These are phyloP conservation scores for Teratosphaeria zuluensis DNA, from an alignment of 2,329 filamentous ascomycete genomes.

Conservation along the genomic window DNA sequence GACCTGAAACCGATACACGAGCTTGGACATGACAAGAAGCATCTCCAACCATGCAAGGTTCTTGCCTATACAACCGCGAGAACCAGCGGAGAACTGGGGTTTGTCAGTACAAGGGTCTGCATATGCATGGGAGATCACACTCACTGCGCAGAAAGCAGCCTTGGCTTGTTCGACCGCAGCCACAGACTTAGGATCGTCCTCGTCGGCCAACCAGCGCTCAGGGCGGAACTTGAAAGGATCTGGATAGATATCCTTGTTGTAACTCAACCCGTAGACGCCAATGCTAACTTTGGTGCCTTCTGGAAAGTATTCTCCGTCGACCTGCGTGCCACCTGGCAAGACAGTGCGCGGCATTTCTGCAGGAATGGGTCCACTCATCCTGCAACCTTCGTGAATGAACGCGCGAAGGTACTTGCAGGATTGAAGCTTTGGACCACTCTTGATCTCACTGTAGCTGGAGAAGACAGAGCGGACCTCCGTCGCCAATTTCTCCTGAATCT, in stretches of 20 bases:
- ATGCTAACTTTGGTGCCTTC: constrained; percentile 26
- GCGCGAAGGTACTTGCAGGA: constrained; percentile 35
- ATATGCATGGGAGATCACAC: neutral
- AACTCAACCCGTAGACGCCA: constrained; percentile 28
- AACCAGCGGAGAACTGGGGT: constrained; percentile 55
- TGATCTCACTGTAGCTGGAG: constrained; percentile 38
- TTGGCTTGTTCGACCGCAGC: constrained; percentile 36
- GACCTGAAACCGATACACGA: constrained; percentile 2
- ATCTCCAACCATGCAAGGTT: constrained; percentile 10
- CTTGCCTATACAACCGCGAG: constrained; percentile 62
- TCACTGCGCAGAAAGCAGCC: constrained; percentile 56
- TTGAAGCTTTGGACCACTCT: constrained; percentile 29
- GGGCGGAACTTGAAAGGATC: constrained; percentile 20
- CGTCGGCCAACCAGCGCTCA: constrained; percentile 17
- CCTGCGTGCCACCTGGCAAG: constrained; percentile 18
- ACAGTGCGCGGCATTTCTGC: constrained; percentile 26
- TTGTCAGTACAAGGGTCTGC: neutral
- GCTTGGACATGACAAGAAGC: constrained; percentile 4
- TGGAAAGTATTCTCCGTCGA: constrained; percentile 28
- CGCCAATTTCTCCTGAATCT: constrained; percentile 19
- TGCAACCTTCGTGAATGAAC: constrained; percentile 39
- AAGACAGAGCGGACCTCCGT: constrained; percentile 33
- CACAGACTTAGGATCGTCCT: constrained; percentile 4
- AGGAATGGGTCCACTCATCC: constrained; percentile 36
- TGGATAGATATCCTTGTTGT: constrained; percentile 23